phyloP scores from a whole-genome alignment of 345 rosid genomes.

The Populus nigra region DNA sequence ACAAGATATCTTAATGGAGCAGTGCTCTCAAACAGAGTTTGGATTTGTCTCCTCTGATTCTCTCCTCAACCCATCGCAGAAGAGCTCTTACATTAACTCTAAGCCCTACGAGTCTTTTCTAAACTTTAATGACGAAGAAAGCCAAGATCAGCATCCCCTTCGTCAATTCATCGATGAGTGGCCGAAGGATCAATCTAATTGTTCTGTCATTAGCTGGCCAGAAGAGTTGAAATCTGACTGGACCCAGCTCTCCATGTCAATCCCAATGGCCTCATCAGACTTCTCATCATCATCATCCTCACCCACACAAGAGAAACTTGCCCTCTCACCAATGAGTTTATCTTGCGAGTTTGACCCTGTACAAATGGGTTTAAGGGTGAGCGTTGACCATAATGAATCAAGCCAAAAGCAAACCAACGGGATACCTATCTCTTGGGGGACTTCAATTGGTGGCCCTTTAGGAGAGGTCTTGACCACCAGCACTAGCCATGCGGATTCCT shows the following conservation, averaged over 20 bases:
- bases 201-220: conserved; percentile 41
- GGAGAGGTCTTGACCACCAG: conserved; percentile 58
- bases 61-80: conserved; percentile 42
- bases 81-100: conserved; percentile 24
- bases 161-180: conserved; percentile 42
- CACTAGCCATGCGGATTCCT: conserved; percentile 16
- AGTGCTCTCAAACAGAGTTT: conserved; percentile 33
- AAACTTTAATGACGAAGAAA: conserved; percentile 26
- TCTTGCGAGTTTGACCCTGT: conserved; percentile 44
- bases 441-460: conserved; percentile 59
- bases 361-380: conserved; percentile 4
- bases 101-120: conserved; percentile 27
- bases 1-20: conserved; percentile 30
- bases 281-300: conserved; percentile 46
- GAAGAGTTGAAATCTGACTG: conserved; percentile 56
- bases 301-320: conserved; percentile 36
- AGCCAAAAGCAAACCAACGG: conserved; percentile 23
- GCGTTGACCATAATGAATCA: too few species aligned
- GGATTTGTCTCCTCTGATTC: conserved; percentile 53
- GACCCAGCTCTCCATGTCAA: conserved; percentile 75
- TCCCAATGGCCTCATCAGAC: conserved; percentile 45
- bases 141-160: conserved; percentile 30
- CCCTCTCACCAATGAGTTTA: conserved; percentile 49
- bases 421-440: conserved; percentile 55
- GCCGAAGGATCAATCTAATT: conserved; percentile 38